Evolutionary conservation across 768 basidiomycete species (phyloP), one percentile per base, ranked within the genome.

Genomic region (Lentinula edodes): DNA sequence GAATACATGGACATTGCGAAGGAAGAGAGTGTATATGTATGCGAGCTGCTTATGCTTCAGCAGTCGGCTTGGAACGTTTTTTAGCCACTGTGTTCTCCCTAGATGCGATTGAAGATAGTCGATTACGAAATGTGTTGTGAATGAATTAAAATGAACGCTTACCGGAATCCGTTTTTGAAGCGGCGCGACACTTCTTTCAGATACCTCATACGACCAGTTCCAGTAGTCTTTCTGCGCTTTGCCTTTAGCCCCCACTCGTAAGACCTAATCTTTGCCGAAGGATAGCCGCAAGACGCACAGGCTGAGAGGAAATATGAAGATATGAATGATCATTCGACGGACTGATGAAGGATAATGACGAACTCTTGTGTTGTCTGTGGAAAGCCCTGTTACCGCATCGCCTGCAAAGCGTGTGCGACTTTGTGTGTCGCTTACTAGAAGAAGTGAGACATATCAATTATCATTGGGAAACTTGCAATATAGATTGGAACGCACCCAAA

Each of bases 81-180:
- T 86, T 89, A n/a, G 94, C 94, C 52, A 83, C 82, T 18, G 89
- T 91, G 76, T 95, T 94, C 81, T 95, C 94, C 73, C 94, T 92
- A 72, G 46, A 35, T 28, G 28, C 28, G 28, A 28, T 28, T 28
- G 28, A 28, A 28, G 28, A 28, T 28, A 28, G 3, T 28, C 28
- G 28, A 28, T 28, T 2, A 28, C 3, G 28, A 4, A 28, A 28
- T 28, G 28, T 28, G 28, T 28, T 28, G 18, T 52, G 2, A 52
- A 18, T 42, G 20, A 9, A 52, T 50, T 20, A 53, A 45, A 36
- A 52, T 45, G 6, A 41, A 52, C 12, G 67, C 83, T 56, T 63
- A 91, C 93, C 90, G 86, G 87, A 96, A 98, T 60, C 96, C 94
- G 73, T 97, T 98, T 89, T 98, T 98, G 90, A 98, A 98, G 68